phyloP scores from a whole-genome alignment of 2,329 filamentous ascomycete species.

The Fusarium setosum region DNA sequence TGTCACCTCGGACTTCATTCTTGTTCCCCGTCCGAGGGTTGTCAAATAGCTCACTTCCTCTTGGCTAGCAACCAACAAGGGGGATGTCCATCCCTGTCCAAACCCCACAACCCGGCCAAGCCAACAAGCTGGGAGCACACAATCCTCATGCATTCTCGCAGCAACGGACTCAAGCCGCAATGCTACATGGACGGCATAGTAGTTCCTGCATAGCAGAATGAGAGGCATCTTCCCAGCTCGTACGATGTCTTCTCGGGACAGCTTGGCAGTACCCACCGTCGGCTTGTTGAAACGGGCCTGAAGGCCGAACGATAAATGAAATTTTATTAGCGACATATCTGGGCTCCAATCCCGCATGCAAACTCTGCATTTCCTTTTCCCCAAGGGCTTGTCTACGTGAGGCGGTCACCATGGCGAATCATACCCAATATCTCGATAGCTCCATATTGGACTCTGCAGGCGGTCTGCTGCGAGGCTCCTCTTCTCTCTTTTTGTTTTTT shows the following conservation, averaged over 20 bases:
- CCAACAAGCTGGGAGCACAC: not conserved
- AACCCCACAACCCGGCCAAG: not conserved
- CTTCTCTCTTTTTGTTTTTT: constrained; percentile 5
- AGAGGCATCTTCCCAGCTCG: not conserved
- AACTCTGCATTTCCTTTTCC: not conserved
- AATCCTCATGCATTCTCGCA: not conserved
- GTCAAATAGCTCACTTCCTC: not conserved
- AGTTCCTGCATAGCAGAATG: not conserved
- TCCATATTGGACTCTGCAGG: constrained; percentile 7
- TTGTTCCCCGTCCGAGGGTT: not conserved
- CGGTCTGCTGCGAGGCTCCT: not conserved
- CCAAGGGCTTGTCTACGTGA: not conserved
- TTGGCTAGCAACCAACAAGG: not conserved
- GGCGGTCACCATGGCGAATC: constrained; percentile 7
- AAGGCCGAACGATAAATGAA: not conserved
- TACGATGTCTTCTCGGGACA: not conserved
- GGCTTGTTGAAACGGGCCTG: not conserved
- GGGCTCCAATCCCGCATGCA: not conserved
- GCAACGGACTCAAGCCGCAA: not conserved
- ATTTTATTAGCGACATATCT: constrained; percentile 3
- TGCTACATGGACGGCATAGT: not conserved
- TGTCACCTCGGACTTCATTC: not conserved
- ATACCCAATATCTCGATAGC: not conserved
- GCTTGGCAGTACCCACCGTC: not conserved
- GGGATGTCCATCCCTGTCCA: not conserved